A percentile compares a stretch with the other conserved stretches of the same genome.
These are phyloP conservation scores for Hygrophila difformis DNA, from an alignment of 257 asterid genomes.

Conservation along the genomic window DNA sequence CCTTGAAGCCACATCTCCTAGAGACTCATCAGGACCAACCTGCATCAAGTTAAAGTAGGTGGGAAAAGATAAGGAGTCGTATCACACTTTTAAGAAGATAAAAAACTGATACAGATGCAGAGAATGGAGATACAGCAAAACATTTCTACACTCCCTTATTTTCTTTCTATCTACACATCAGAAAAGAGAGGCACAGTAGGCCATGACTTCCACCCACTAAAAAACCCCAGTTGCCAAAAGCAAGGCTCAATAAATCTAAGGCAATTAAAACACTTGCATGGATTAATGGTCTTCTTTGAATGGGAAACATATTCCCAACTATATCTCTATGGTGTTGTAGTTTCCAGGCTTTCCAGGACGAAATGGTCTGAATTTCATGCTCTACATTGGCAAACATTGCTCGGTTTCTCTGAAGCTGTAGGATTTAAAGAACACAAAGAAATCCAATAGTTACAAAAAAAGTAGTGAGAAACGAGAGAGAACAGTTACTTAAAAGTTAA, in stretches of 20 bases:
- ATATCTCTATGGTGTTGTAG: slow-evolving; percentile 28
- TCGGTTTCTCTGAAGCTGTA: slow-evolving; percentile 50
- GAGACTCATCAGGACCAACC: slow-evolving; percentile 69
- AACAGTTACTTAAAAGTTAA: not conserved
- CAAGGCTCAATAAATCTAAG: slow-evolving; percentile 2
- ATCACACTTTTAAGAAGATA: too few relatives aligned
- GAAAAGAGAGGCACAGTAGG: not conserved
- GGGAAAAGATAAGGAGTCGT: too few relatives aligned
- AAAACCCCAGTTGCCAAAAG: slow-evolving; percentile 1
- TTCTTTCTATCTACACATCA: too few relatives aligned
- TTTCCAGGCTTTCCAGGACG: slow-evolving; percentile 56
- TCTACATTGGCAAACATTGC: slow-evolving; percentile 32
- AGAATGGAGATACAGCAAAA: too few relatives aligned
- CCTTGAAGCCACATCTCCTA: slow-evolving; percentile 42
- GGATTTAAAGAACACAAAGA: too few relatives aligned
- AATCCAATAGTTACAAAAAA: too few relatives aligned
- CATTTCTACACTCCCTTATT: too few relatives aligned
- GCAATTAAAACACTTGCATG: slow-evolving; percentile 31
- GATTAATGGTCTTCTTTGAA: slow-evolving; percentile 42
- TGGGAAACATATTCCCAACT: slow-evolving; percentile 18
- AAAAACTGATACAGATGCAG: too few relatives aligned
- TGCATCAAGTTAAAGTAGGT: slow-evolving; percentile 23
- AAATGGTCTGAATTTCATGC: slow-evolving; percentile 41
- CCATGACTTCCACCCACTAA: not conserved
- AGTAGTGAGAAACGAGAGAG: too few relatives aligned